A percentile compares a stretch with the other conserved stretches of the same genome.
Evolutionary conservation across 2,329 filamentous ascomycete genomes (phyloP).

Genomic region (Botrytis tulipae): DNA sequence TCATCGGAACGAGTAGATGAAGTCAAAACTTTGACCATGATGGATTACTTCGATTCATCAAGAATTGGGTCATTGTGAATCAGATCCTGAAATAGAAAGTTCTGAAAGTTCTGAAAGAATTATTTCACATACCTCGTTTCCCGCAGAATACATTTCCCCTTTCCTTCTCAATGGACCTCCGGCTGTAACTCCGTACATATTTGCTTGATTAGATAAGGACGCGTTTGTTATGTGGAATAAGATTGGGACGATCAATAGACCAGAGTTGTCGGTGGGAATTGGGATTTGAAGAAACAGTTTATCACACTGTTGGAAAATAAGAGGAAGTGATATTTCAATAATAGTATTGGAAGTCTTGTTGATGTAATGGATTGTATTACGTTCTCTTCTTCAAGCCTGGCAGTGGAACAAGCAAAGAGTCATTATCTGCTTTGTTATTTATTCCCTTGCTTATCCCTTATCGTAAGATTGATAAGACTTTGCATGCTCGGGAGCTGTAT

Average conservation of each 20-base stretch:
- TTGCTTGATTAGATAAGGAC: not conserved
- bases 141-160: conserved; percentile 30
- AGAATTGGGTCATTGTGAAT: not conserved
- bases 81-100: not conserved
- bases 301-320: not conserved
- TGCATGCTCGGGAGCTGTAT: not conserved
- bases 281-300: not conserved
- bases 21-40: conserved; percentile 9
- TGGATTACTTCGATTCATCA: not conserved
- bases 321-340: not conserved
- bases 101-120: conserved; percentile 1
- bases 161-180: conserved; percentile 1
- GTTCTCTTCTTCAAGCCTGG: not conserved
- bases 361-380: not conserved
- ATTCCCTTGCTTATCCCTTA: conserved; percentile 12
- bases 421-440: conserved; percentile 14
- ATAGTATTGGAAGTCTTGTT: not conserved
- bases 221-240: not conserved
- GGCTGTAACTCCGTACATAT: conserved; percentile 10
- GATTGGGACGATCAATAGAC: not conserved
- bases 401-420: not conserved
- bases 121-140: conserved; percentile 31
- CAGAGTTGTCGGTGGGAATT: not conserved
- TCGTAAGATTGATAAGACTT: not conserved
- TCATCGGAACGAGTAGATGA: not conserved